A percentile compares a stretch with the other conserved stretches of the same genome.
phyloP scores from a whole-genome alignment of 208 protist genomes.

The Vickermania spadyakhi region DNA sequence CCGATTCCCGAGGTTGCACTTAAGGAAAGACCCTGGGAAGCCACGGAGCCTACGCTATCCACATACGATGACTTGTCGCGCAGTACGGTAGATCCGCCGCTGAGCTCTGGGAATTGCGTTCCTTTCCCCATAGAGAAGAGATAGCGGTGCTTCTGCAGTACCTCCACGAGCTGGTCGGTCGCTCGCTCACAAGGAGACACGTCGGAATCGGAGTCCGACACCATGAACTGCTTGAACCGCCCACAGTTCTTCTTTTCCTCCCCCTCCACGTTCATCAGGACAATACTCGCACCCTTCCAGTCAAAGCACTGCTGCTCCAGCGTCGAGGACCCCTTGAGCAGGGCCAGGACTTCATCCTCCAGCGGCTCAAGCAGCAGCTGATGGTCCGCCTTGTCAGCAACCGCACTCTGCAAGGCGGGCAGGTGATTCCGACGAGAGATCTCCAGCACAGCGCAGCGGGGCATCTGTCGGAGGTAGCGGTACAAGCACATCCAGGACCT shows the following conservation, averaged over 20 bases:
- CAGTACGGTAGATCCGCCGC: background rate
- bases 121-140: background rate
- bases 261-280: background rate
- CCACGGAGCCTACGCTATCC: background rate
- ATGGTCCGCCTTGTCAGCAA: background rate
- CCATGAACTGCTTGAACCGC: background rate
- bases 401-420: background rate
- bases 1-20: background rate
- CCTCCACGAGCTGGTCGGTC: background rate
- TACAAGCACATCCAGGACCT: conserved; percentile 34
- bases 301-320: background rate
- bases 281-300: background rate
- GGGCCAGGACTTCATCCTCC: background rate
- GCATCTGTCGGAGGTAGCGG: conserved; percentile 26
- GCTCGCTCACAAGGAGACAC: background rate
- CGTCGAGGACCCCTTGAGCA: background rate
- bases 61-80: background rate
- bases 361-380: background rate
- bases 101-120: background rate
- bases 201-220: background rate
- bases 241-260: background rate
- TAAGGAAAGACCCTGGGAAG: background rate
- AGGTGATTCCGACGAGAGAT: conserved; percentile 14
- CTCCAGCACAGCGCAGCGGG: background rate
- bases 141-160: background rate